phyloP scores from a whole-genome alignment of 192 early-diverging fungal species.

The Geosiphon pyriformis region DNA sequence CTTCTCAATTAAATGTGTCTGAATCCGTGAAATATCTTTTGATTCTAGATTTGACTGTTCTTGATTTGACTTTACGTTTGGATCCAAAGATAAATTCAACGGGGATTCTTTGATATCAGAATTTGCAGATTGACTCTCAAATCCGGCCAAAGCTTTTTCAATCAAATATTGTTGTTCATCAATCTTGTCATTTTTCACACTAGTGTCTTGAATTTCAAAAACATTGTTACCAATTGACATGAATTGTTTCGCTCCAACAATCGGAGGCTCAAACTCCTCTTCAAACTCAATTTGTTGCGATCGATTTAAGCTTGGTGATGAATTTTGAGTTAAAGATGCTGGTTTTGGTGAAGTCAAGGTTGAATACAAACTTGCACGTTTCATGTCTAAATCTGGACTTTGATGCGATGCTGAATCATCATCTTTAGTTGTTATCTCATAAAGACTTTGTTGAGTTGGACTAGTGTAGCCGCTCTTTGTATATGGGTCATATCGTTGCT shows the following conservation, averaged over 20 bases:
- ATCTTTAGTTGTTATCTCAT: neutral
- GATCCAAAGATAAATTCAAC: too few relatives aligned
- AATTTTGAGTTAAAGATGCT: too few relatives aligned
- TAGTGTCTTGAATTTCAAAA: slow-evolving; percentile 25
- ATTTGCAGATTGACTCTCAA: neutral
- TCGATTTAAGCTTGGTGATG: too few relatives aligned
- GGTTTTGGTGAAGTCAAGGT: too few relatives aligned
- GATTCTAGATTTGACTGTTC: neutral
- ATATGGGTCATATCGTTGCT: too few relatives aligned
- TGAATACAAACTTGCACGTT: neutral
- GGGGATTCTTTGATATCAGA: neutral
- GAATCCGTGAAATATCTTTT: neutral
- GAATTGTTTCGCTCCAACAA: slow-evolving; percentile 33
- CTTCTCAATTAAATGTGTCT: slow-evolving; percentile 1
- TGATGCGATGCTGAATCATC: neutral
- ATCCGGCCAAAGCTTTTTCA: slow-evolving; percentile 1
- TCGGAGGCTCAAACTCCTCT: slow-evolving; percentile 28
- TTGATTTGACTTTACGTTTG: neutral
- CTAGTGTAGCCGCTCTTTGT: neutral
- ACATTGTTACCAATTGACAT: slow-evolving; percentile 40
- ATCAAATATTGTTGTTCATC: neutral
- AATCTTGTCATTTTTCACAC: slow-evolving; percentile 2
- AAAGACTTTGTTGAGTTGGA: neutral
- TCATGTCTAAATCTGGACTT: neutral
- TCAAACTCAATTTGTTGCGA: neutral